Evolutionary conservation across 1,284 basidiomycete genomes (phyloP).

Genomic region (Cystobasidium sp.): DNA sequence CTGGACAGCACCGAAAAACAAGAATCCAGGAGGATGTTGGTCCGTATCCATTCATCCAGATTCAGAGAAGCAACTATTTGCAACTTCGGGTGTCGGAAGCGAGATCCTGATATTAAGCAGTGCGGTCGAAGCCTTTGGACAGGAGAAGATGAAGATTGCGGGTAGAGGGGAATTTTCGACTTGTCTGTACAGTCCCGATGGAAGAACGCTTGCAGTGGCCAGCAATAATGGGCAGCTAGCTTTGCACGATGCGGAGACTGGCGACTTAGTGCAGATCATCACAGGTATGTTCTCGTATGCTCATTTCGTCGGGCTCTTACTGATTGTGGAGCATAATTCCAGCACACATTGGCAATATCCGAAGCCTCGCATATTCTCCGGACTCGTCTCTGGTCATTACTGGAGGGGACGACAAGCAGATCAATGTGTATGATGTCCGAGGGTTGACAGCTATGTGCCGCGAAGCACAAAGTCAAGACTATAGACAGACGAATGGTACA

Average conservation of each 20-base stretch:
- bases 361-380: conserved; percentile 50
- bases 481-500: conserved; percentile 39
- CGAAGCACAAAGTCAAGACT: conserved; percentile 30
- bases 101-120: conserved; percentile 46
- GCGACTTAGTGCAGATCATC: conserved; percentile 21
- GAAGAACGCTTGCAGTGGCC: conserved; percentile 49
- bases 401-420: conserved; percentile 52
- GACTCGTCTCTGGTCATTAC: conserved; percentile 51
- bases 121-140: conserved; percentile 47
- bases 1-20: conserved; percentile 1
- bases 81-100: conserved; percentile 48
- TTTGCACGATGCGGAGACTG: conserved; percentile 47
- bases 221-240: conserved; percentile 47
- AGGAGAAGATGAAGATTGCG: conserved; percentile 46
- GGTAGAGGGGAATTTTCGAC: conserved; percentile 49
- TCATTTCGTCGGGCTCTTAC: neutral
- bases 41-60: conserved; percentile 46
- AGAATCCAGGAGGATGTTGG: conserved; percentile 32
- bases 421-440: conserved; percentile 53
- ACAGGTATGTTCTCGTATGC: conserved; percentile 39
- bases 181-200: conserved; percentile 48
- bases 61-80: conserved; percentile 42
- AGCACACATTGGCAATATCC: conserved; percentile 52
- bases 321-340: neutral
- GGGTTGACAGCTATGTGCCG: conserved; percentile 41